Evolutionary conservation across 176 grass and related monocot genomes (phyloP).

Genomic region (Oryza meyeriana): DNA sequence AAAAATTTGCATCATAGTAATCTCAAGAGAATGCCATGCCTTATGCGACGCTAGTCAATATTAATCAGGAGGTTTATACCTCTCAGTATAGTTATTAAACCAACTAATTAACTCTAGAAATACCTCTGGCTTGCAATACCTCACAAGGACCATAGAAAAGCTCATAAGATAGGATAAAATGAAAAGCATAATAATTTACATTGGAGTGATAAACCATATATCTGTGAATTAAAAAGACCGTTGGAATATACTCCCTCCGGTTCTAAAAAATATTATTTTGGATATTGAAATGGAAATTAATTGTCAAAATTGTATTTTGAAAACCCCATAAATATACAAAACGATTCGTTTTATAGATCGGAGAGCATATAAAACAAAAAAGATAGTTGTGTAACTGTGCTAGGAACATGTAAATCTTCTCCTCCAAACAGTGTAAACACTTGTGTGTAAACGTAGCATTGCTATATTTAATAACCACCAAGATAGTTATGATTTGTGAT

Average conservation of each 20-base stretch:
- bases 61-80: background rate
- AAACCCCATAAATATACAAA: background rate
- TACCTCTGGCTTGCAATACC: no score
- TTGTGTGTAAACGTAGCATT: background rate
- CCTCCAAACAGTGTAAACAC: background rate
- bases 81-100: background rate
- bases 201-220: background rate
- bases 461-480: constrained; percentile 13
- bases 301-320: background rate
- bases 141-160: background rate
- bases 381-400: background rate
- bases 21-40: no score
- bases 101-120: background rate
- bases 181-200: background rate
- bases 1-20: no score
- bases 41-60: no score
- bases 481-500: constrained; percentile 30
- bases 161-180: background rate
- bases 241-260: no score
- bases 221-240: background rate
- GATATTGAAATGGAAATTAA: background rate
- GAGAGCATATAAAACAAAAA: background rate
- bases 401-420: background rate
- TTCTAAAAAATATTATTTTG: no score
- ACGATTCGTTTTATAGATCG: background rate